These are phyloP conservation scores for Symbiodinium natans DNA, from an alignment of 73 alveolate species.

Conservation along the genomic window DNA sequence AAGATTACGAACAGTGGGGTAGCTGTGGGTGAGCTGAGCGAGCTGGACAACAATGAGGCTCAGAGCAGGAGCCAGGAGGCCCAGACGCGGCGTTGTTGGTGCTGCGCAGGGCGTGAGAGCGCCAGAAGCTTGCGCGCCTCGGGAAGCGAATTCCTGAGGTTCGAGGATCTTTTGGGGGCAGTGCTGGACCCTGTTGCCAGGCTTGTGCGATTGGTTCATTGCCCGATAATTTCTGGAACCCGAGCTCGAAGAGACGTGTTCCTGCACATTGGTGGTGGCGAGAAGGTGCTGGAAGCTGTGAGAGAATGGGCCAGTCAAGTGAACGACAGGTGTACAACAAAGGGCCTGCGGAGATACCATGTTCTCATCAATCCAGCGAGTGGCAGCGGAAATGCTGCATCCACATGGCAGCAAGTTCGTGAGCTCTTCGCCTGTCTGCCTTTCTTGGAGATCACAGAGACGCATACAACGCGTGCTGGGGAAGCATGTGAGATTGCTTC, in stretches of 20 bases:
- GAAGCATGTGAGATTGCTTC: conserved; percentile 38
- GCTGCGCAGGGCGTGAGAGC: conserved; percentile 53
- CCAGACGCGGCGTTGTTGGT: conserved; percentile 4
- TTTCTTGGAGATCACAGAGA: conserved; percentile 10
- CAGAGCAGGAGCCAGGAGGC: neutral
- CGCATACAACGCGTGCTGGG: conserved; percentile 59
- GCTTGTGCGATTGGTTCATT: conserved; percentile 48
- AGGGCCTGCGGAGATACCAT: conserved; percentile 15
- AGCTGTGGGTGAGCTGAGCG: neutral
- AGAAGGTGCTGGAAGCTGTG: conserved; percentile 18
- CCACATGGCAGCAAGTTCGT: conserved; percentile 14
- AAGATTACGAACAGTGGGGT: neutral
- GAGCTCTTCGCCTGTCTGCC: conserved; percentile 24
- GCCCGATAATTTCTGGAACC: conserved; percentile 37
- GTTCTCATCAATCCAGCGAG: conserved; percentile 83
- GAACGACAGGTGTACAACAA: neutral
- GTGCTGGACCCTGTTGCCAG: conserved; percentile 58
- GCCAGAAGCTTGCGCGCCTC: neutral
- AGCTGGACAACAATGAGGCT: neutral
- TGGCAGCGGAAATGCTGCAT: conserved; percentile 40
- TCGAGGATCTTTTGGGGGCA: conserved; percentile 57
- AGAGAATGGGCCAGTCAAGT: neutral
- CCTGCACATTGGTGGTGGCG: conserved; percentile 18
- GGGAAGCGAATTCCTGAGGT: conserved; percentile 7
- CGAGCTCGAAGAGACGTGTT: conserved; percentile 53